Percentiles rank a stretch among this genome's conserved stretches.
Conservation (phyloP, 2,329 filamentous ascomycete species). For the Talaromyces sp. region DNA sequence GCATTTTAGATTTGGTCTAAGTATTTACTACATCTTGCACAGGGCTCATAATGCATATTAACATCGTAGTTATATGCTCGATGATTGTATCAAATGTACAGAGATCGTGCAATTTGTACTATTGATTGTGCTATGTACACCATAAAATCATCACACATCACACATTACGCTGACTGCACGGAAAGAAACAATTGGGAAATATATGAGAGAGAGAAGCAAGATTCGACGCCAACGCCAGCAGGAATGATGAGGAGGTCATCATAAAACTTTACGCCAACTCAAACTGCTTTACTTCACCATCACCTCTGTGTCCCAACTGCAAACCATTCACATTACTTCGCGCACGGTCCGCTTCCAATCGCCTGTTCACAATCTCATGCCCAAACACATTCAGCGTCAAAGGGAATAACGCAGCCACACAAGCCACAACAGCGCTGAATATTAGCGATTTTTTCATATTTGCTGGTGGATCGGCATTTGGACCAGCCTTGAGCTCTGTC, state of each 20-base stretch:
- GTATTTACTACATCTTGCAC: not conserved
- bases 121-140: not conserved
- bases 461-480: conserved; percentile 55
- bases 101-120: not conserved
- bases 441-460: conserved; percentile 75
- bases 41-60: not conserved
- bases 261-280: not conserved
- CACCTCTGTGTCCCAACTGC: not conserved
- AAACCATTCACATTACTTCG: not conserved
- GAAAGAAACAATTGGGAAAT: not conserved
- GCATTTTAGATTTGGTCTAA: not conserved
- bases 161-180: not conserved
- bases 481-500: conserved; percentile 62
- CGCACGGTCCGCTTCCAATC: conserved; percentile 36
- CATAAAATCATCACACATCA: not conserved
- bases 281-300: not conserved
- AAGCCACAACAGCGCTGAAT: conserved; percentile 71
- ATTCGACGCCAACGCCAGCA: not conserved
- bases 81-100: not conserved
- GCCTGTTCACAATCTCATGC: conserved; percentile 37
- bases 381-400: conserved; percentile 70
- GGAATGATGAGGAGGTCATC: not conserved
- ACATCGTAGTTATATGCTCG: not conserved
- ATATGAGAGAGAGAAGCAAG: not conserved
- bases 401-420: conserved; percentile 64